Evolutionary conservation across 768 basidiomycete genomes (phyloP).

Genomic region (Phlebiopsis flavidoalba): DNA sequence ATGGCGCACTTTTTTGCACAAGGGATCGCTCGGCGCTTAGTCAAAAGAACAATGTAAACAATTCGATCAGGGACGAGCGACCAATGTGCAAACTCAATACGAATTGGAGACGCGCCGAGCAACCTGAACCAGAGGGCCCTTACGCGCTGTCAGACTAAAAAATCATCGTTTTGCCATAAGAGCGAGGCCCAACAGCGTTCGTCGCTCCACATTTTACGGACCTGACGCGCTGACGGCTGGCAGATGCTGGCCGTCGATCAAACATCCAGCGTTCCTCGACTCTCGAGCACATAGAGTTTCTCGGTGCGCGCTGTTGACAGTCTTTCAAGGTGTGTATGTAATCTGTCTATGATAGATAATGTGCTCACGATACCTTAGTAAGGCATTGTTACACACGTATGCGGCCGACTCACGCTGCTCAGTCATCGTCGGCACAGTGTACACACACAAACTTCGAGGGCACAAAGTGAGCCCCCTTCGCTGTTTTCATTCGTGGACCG

Average conservation of each 20-base stretch:
- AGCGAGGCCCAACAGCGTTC: not conserved
- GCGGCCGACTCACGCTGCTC: too few relatives aligned
- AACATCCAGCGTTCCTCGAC: not conserved
- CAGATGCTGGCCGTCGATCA: not conserved
- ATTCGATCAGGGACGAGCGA: not conserved
- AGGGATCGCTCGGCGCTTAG: not conserved
- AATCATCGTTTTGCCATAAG: not conserved
- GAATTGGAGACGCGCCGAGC: not conserved
- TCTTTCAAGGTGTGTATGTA: too few relatives aligned
- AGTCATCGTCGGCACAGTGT: too few relatives aligned
- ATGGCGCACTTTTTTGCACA: not conserved
- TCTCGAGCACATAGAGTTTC: too few relatives aligned
- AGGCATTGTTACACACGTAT: too few relatives aligned
- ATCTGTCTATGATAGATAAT: too few relatives aligned
- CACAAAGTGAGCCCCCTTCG: not conserved
- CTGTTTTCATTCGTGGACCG: not conserved
- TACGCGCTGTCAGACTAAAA: not conserved
- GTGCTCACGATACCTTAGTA: too few relatives aligned
- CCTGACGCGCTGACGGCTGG: not conserved
- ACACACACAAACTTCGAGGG: too few relatives aligned
- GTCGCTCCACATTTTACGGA: not conserved
- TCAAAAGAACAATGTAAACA: not conserved
- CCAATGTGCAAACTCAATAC: not conserved
- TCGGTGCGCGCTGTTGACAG: too few relatives aligned
- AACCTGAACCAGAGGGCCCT: not conserved